Percentiles rank a stretch among this genome's conserved stretches.
These are phyloP conservation scores for Eimeria mitis DNA, from an alignment of 169 alveolate species.

Conservation along the genomic window DNA sequence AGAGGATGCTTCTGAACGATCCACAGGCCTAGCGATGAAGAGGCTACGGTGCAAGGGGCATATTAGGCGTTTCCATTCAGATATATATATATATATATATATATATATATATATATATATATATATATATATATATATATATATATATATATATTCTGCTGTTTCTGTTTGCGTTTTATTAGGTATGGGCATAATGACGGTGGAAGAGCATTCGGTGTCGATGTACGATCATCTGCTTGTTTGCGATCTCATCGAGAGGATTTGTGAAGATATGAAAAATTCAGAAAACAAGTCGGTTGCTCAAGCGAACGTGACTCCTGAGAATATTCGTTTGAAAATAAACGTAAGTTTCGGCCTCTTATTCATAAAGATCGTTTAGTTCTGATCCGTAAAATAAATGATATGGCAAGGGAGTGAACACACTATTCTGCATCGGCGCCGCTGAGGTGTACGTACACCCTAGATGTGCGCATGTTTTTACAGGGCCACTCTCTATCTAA, in stretches of 20 bases:
- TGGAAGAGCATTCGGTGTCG: slow-evolving; percentile 1
- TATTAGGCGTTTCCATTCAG: too few species aligned
- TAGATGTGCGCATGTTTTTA: neutral
- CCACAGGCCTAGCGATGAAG: too few species aligned
- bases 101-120: too few species aligned
- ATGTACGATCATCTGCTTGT: slow-evolving; percentile 4
- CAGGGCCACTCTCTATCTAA: neutral
- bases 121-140: neutral
- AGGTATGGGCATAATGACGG: neutral
- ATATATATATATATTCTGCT: neutral
- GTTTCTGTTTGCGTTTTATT: neutral
- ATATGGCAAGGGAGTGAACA: neutral
- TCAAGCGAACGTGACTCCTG: neutral
- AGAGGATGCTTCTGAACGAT: too few species aligned
- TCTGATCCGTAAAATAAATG: too few species aligned
- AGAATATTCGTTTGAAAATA: neutral
- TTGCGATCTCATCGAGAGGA: neutral
- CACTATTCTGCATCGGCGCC: neutral
- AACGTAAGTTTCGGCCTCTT: neutral
- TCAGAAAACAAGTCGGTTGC: neutral
- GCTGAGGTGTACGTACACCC: slow-evolving; percentile 22
- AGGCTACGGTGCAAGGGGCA: too few species aligned
- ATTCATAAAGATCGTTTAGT: neutral
- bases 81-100: too few species aligned
- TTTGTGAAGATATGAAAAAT: neutral